phyloP scores from a whole-genome alignment of 2,329 filamentous ascomycete species.

The Pyrenochaeta sp. region DNA sequence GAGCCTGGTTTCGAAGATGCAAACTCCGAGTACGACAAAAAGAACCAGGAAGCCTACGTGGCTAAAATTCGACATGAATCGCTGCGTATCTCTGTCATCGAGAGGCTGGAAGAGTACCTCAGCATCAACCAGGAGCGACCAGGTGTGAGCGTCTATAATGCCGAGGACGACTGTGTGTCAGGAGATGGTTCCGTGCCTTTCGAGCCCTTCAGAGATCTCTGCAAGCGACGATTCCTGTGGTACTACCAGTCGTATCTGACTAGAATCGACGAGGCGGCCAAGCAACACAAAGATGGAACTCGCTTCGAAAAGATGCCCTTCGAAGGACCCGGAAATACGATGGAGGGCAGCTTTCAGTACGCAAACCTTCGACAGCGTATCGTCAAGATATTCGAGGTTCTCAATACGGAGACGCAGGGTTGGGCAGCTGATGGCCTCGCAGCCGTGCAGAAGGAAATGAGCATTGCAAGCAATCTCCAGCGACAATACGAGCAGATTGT shows the following conservation, averaged over 20 bases:
- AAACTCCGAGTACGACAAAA: slow-evolving; percentile 72
- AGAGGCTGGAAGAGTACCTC: slow-evolving; percentile 82
- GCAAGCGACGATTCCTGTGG: slow-evolving; percentile 93
- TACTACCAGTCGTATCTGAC: slow-evolving; percentile 88
- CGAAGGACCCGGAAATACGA: slow-evolving; percentile 76
- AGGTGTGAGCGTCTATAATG: slow-evolving; percentile 55
- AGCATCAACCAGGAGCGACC: slow-evolving; percentile 60
- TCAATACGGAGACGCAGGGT: slow-evolving; percentile 73
- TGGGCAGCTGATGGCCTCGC: slow-evolving; percentile 76
- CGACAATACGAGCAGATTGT: slow-evolving; percentile 85
- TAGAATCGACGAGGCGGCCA: slow-evolving; percentile 69
- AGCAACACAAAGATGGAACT: slow-evolving; percentile 68
- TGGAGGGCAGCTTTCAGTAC: slow-evolving; percentile 89
- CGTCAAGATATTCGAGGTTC: slow-evolving; percentile 69
- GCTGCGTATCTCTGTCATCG: slow-evolving; percentile 83
- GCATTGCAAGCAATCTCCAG: slow-evolving; percentile 81
- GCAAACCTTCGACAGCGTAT: slow-evolving; percentile 74
- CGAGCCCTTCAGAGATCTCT: slow-evolving; percentile 88
- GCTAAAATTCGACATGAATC: slow-evolving; percentile 94
- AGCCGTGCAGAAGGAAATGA: slow-evolving; percentile 70
- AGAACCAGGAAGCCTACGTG: slow-evolving; percentile 76
- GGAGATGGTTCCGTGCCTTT: slow-evolving; percentile 67
- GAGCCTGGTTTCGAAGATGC: slow-evolving; percentile 91
- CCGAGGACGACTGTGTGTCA: slow-evolving; percentile 58
- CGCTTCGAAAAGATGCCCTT: slow-evolving; percentile 86